Evolutionary conservation across 768 basidiomycete species (phyloP), one percentile per base, ranked within the genome.

Genomic region (Mycena epipterygia): DNA sequence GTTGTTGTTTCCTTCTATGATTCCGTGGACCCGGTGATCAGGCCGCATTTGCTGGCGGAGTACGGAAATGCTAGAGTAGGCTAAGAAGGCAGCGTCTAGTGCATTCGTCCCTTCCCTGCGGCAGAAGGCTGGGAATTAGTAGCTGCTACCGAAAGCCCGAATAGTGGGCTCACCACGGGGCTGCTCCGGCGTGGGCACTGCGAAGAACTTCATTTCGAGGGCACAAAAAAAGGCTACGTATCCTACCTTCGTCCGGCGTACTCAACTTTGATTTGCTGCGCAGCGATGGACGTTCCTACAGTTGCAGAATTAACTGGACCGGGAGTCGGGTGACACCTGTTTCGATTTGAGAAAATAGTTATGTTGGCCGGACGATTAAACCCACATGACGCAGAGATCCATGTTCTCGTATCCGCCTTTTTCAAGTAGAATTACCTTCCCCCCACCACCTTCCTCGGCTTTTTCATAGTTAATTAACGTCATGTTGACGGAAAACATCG

Each of bases 31-130:
- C 27, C 95, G 91, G 72, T 91, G 88, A 52, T 91, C 89, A 0
- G 96, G 95, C 78, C 91, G 90, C 68, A 95, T 90, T 81, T 97
- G 96, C 79, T 97, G 96, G 16, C 96, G 88, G 53, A 97, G 85
- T 27, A 90, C 89, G 4, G 95, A 91, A 46, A 97, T 86, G 53
- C 88, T 86, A 11, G 91, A 89, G 78, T 97, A 96, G 0, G 95
- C 93, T 12, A 95, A 81, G 77, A 96, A 93, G 0, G 95, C 95
- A 0, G 96, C 96, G 76, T 97, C 96, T 49, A 95, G 87, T 16
- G 95, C 94, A 76, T 96, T 96, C 46, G 87, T 88, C 27, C 92
- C 95, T 79, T 96, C 93, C 93, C 88, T 88, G 67, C 48, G 39
- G 42, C 29, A 49, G 57, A 59, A 70, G 35, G 58, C 53, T 49